Evolutionary conservation across 371 early-diverging fungal species (phyloP).

Genomic region (Mucor lusitanicus): DNA sequence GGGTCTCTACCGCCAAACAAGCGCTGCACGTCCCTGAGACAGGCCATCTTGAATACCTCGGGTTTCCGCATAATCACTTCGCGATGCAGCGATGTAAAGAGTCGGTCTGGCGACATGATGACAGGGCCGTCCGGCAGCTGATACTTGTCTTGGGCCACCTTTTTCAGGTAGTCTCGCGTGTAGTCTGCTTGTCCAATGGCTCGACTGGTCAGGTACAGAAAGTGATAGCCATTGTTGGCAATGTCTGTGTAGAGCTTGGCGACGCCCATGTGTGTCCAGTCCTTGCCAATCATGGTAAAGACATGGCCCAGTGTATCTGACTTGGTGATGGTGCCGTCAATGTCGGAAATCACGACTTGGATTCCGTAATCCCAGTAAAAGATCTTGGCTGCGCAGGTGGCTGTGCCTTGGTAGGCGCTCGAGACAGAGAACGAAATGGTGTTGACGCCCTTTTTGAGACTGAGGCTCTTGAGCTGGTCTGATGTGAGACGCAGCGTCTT

Average conservation of each 20-base stretch:
- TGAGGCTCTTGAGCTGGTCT: constrained; percentile 85
- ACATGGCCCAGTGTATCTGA: constrained; percentile 97
- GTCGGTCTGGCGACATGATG: constrained; percentile 96
- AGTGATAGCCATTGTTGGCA: constrained; percentile 92
- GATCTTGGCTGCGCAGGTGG: constrained; percentile 78
- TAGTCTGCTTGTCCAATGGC: constrained; percentile 96
- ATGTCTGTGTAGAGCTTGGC: constrained; percentile 97
- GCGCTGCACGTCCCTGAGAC: constrained; percentile 87
- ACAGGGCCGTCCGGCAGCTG: constrained; percentile 97
- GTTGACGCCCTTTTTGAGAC: constrained; percentile 89
- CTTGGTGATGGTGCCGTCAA: constrained; percentile 99
- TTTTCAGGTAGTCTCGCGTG: constrained; percentile 91
- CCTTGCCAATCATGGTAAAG: constrained; percentile 97
- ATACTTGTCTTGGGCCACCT: constrained; percentile 86
- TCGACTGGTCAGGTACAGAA: constrained; percentile 95
- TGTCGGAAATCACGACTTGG: constrained; percentile 96
- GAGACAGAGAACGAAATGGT: constrained; percentile 87
- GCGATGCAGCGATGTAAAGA: constrained; percentile 91
- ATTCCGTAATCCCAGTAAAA: constrained; percentile 89
- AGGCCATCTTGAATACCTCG: constrained; percentile 98
- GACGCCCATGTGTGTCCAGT: constrained; percentile 98
- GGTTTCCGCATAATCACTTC: constrained; percentile 96
- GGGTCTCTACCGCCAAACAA: constrained; percentile 83
- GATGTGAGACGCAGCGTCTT: constrained; percentile 91
- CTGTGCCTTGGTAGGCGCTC: constrained; percentile 73